phyloP scores from a whole-genome alignment of 352 stramenopile species.

The Phytopythium oedochilum region DNA sequence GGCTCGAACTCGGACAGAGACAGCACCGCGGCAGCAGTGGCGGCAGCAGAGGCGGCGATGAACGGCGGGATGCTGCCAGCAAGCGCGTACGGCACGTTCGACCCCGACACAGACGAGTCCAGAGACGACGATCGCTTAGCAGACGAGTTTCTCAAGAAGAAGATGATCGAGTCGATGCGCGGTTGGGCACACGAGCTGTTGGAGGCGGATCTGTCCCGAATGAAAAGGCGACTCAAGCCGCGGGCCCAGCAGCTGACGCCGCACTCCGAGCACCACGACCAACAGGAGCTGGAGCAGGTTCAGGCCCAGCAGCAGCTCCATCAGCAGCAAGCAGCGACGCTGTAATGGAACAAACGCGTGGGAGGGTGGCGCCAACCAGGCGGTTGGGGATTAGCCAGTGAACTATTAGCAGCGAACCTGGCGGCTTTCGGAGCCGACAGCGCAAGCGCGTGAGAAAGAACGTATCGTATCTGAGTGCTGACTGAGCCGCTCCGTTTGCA shows the following conservation, averaged over 20 bases:
- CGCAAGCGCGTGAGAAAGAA: no score
- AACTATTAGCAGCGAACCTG: neutral
- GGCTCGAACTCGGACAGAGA: neutral
- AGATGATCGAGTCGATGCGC: conserved; percentile 69
- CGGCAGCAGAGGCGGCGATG: neutral
- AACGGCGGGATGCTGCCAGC: conserved; percentile 13
- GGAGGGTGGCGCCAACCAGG: neutral
- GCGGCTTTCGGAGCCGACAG: neutral
- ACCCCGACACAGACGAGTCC: conserved; percentile 18
- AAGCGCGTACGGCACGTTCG: conserved; percentile 17
- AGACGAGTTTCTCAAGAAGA: conserved; percentile 68
- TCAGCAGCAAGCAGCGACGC: conserved; percentile 32
- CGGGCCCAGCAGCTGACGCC: conserved; percentile 6
- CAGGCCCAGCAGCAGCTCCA: conserved; percentile 1
- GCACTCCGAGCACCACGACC: conserved; percentile 2
- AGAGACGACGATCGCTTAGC: conserved; percentile 28
- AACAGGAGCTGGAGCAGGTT: conserved; percentile 3
- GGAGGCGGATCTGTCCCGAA: conserved; percentile 53
- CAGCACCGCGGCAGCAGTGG: neutral
- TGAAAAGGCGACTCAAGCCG: conserved; percentile 70
- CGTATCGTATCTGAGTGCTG: neutral
- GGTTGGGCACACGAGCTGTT: conserved; percentile 71
- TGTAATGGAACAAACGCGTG: conserved; percentile 15
- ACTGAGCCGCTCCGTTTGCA: neutral
- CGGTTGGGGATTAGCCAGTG: no score